These are phyloP conservation scores for Glycyrrhiza uralensis DNA, from an alignment of 306 rosid species.

Conservation along the genomic window DNA sequence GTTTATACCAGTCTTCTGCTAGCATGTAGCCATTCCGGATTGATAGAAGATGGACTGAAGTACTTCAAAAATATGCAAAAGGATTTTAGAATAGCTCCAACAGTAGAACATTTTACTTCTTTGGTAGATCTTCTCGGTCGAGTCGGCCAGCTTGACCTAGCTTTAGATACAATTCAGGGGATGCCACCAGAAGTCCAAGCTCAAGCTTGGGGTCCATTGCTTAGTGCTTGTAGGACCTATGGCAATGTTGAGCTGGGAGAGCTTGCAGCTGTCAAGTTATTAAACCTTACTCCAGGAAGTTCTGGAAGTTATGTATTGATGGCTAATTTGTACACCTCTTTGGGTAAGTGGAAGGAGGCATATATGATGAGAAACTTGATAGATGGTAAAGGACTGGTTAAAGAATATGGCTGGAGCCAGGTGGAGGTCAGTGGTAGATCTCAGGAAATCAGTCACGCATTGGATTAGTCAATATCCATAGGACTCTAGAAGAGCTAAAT, in stretches of 20 bases:
- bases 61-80: constrained; percentile 57
- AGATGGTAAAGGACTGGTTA: constrained; percentile 46
- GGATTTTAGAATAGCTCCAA: constrained; percentile 52
- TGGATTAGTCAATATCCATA: constrained; percentile 6
- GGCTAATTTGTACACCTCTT: constrained; percentile 57
- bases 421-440: not conserved
- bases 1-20: constrained; percentile 54
- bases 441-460: not conserved
- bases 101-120: constrained; percentile 56
- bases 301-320: constrained; percentile 49
- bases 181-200: constrained; percentile 56
- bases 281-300: constrained; percentile 28
- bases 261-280: constrained; percentile 40
- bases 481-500: constrained; percentile 20
- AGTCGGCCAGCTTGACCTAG: constrained; percentile 50
- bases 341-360: constrained; percentile 69
- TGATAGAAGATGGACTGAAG: constrained; percentile 61
- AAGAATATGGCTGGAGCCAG: constrained; percentile 28
- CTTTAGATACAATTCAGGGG: constrained; percentile 49
- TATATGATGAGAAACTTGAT: constrained; percentile 45
- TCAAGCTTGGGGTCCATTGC: constrained; percentile 57
- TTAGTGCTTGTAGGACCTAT: constrained; percentile 62
- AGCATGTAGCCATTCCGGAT: constrained; percentile 70
- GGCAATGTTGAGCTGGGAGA: constrained; percentile 49
- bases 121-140: constrained; percentile 66